Evolutionary conservation across 164 flowering plant species (phyloP).

Genomic region (Brasenia schreberi): DNA sequence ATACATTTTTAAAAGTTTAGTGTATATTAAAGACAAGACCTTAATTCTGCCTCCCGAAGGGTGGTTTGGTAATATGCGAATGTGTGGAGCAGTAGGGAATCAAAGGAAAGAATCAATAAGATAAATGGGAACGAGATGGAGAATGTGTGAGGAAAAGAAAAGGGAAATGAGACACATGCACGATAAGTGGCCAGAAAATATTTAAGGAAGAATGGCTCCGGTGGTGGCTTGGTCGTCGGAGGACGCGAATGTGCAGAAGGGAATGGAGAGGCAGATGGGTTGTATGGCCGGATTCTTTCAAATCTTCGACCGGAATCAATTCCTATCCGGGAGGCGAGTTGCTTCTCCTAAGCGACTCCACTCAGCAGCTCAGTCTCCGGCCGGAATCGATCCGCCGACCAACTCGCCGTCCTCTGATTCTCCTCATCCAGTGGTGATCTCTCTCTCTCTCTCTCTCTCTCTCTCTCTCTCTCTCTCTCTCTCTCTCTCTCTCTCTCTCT

Average conservation of each 20-base stretch:
- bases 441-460: not conserved
- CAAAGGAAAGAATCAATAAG: not conserved
- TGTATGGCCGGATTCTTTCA: constrained; percentile 95
- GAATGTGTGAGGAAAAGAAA: not conserved
- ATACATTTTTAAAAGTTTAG: too few species aligned
- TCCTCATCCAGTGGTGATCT: not conserved
- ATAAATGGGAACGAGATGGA: not conserved
- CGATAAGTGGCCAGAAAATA: too few species aligned
- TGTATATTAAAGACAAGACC: too few species aligned
- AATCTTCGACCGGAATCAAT: constrained; percentile 74
- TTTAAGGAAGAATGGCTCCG: not conserved
- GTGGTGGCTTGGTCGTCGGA: not conserved
- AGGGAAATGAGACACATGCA: too few species aligned
- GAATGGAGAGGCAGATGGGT: constrained; percentile 78
- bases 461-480: not conserved
- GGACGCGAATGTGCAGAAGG: constrained; percentile 61
- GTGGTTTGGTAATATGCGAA: too few species aligned
- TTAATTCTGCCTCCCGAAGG: too few species aligned
- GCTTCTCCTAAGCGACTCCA: constrained; percentile 57
- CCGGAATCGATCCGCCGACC: not conserved
- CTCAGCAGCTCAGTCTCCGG: not conserved
- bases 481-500: not conserved
- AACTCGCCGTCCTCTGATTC: not conserved
- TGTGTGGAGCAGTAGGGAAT: not conserved
- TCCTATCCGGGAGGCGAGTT: constrained; percentile 54